A percentile compares a stretch with the other conserved stretches of the same genome.
Conservation (phyloP, 495 filamentous ascomycete species). For the Aspergillus egyptiacus region DNA sequence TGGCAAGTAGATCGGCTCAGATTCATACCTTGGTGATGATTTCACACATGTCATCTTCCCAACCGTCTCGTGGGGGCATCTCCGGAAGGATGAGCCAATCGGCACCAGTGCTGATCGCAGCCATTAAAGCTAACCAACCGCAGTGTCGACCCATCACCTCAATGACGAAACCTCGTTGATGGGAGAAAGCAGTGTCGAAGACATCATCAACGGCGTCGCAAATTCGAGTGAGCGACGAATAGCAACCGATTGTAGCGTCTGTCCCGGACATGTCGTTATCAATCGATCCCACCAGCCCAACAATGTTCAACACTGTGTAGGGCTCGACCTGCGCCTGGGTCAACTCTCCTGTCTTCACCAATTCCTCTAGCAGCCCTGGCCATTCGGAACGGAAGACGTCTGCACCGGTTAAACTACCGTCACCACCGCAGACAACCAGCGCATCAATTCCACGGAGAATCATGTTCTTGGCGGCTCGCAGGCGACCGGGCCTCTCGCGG, state of each 20-base stretch:
- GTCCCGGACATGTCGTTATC: slow-evolving; percentile 98
- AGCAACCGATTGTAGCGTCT: slow-evolving; percentile 96
- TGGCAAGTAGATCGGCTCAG: no score
- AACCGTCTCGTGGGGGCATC: slow-evolving; percentile 80
- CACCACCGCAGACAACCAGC: slow-evolving; percentile 93
- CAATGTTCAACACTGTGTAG: slow-evolving; percentile 83
- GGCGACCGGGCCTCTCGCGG: slow-evolving; percentile 74
- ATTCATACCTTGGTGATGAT: slow-evolving; percentile 69
- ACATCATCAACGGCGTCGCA: slow-evolving; percentile 95
- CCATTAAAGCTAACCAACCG: slow-evolving; percentile 96
- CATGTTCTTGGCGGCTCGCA: slow-evolving; percentile 88
- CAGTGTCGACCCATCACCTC: slow-evolving; percentile 99
- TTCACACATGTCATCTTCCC: slow-evolving; percentile 83
- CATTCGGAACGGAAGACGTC: slow-evolving; percentile 91
- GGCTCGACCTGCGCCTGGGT: slow-evolving; percentile 61
- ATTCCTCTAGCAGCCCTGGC: slow-evolving; percentile 77
- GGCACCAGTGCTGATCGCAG: slow-evolving; percentile 88
- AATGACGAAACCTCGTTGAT: slow-evolving; percentile 95
- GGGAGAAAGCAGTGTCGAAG: slow-evolving; percentile 93
- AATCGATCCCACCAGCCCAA: slow-evolving; percentile 92
- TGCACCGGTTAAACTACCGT: slow-evolving; percentile 93
- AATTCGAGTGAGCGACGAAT: slow-evolving; percentile 84
- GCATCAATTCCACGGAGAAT: slow-evolving; percentile 89
- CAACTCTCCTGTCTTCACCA: slow-evolving; percentile 64
- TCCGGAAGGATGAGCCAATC: slow-evolving; percentile 98